Evolutionary conservation across 352 stramenopile species (phyloP), one percentile per base, ranked within the genome.

Genomic region (Phytophthora tentaculata): DNA sequence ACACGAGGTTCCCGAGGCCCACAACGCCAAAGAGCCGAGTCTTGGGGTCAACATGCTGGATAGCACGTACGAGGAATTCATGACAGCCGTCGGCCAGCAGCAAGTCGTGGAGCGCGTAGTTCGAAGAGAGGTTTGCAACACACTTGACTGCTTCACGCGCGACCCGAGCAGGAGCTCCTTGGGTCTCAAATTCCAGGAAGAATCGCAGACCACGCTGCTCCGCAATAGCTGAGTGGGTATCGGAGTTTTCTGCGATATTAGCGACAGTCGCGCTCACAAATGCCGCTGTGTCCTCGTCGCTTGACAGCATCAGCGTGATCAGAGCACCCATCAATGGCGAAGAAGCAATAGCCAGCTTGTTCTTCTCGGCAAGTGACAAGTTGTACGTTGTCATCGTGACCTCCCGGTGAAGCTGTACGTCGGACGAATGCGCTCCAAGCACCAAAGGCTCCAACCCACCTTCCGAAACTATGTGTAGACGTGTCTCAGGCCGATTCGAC

Each of bases 341-440:
- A 19, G 71, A 71, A 0, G 93, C 89, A 58, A 99, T 94, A 24
- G 89, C 84, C 6, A 98, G 75, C 77, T 99, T 99, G 77, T 98
- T 99, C 14, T 90, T 83, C 73, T 99, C 96, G 28, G 97, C 92
- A 12, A 99, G 81, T 29, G 89, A 96, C 9, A 99, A 75, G 20
- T 97, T 97, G 71, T 96, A 97, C 2, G 96, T 37, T 6, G 94
- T 94, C 64, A 97, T 91, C 0, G 91, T 90, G 8, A 96, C 82
- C 73, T 98, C 95, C 14, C 87, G 89, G 32, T 93, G 90, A 26
- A 98, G 85, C 51, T 80, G 61, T 1, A 91, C 24, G 43, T 97
- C 90, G 2, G 49, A 63, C 3, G 84, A 95, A n/a, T 80, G 77
- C 12, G 87, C 78, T 20, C 87, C 95, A 19, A 98, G 73, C 9